A percentile compares a stretch with the other conserved stretches of the same genome.
Evolutionary conservation across 495 filamentous ascomycete species (phyloP).

Genomic region (Cenococcum geophilum): DNA sequence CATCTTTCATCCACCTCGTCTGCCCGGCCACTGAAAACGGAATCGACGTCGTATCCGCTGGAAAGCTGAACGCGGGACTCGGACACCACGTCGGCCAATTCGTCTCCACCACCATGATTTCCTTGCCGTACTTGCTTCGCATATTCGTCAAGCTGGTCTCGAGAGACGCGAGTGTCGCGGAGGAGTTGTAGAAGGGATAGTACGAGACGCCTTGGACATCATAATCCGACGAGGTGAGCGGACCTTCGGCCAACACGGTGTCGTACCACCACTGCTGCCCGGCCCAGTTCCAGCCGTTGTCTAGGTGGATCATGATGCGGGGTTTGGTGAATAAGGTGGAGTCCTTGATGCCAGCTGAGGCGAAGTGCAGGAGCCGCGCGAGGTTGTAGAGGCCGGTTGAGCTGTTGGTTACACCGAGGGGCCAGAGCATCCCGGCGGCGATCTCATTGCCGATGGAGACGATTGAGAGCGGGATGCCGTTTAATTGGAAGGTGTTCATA

Average conservation of each 20-base stretch:
- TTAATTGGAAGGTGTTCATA: slow-evolving; percentile 37
- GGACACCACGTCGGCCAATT: slow-evolving; percentile 46
- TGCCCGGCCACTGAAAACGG: too few relatives aligned
- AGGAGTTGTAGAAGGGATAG: slow-evolving; percentile 46
- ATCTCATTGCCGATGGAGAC: slow-evolving; percentile 46
- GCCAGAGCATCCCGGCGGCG: slow-evolving; percentile 45
- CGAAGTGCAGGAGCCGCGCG: slow-evolving; percentile 38
- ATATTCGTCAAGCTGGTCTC: slow-evolving; percentile 35
- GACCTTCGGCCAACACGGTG: slow-evolving; percentile 33
- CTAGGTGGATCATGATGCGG: slow-evolving; percentile 45
- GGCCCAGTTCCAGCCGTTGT: slow-evolving; percentile 44
- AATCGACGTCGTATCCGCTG: too few relatives aligned
- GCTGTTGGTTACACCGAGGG: slow-evolving; percentile 38
- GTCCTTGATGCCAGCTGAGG: slow-evolving; percentile 39
- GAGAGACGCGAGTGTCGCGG: slow-evolving; percentile 40
- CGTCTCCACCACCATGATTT: slow-evolving; percentile 44
- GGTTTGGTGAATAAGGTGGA: slow-evolving; percentile 35
- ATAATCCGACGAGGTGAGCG: slow-evolving; percentile 35
- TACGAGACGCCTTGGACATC: slow-evolving; percentile 45
- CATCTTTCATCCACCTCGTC: too few relatives aligned
- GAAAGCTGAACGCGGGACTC: too few relatives aligned
- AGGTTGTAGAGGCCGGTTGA: slow-evolving; percentile 39
- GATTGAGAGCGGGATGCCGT: slow-evolving; percentile 36
- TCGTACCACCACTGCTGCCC: slow-evolving; percentile 43
- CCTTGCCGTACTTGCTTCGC: slow-evolving; percentile 42